Evolutionary conservation across 208 protist species (phyloP), one percentile per base, ranked within the genome.

Genomic region (Angomonas deanei): DNA sequence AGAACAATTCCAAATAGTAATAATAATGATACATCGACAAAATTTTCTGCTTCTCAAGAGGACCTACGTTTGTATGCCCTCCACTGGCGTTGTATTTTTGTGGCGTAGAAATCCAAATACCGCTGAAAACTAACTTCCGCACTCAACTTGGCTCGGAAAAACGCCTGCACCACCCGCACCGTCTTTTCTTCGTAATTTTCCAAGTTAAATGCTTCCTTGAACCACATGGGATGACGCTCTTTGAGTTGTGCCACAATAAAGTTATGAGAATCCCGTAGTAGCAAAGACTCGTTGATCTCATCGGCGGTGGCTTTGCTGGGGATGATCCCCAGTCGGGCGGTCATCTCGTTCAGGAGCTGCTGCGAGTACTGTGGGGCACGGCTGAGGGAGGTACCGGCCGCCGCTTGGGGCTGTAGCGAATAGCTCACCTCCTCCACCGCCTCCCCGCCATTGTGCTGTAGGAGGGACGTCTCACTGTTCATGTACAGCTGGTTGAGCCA

Each of bases 141-240:
- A 39, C 78, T 87, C 26, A 47, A 31, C 30, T 71, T 70, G 6
- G 53, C 66, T 5, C 70, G 59, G 31, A 91, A 47, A 24, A 79
- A 79, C 13, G 54, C 33, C 46, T 80, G 72, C 13, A 78, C n/a
- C 13, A 61, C 66, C 30, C 47, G 13, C 11, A 74, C 21, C 27
- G 73, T 56, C 6, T 53, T 38, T 21, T 46, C 33, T 47, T 61
- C n/a, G 68, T 68, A 19, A 26, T 1, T 24, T 0, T 15, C 27
- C 5, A 62, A 27, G 24, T 28, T 57, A 47, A n/a, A 49, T n/a
- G 61, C 67, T 28, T 61, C 66, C 38, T 27, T 42, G 47, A 82
- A 76, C 75, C 78, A 81, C 61, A 69, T 55, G 15, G 80, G 73
- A 55, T 88, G 58, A 19, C 67, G 71, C 21, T 33, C 27, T 13